These are phyloP conservation scores for Trichoderma harzianum DNA, from an alignment of 2,329 filamentous ascomycete species.

Conservation along the genomic window DNA sequence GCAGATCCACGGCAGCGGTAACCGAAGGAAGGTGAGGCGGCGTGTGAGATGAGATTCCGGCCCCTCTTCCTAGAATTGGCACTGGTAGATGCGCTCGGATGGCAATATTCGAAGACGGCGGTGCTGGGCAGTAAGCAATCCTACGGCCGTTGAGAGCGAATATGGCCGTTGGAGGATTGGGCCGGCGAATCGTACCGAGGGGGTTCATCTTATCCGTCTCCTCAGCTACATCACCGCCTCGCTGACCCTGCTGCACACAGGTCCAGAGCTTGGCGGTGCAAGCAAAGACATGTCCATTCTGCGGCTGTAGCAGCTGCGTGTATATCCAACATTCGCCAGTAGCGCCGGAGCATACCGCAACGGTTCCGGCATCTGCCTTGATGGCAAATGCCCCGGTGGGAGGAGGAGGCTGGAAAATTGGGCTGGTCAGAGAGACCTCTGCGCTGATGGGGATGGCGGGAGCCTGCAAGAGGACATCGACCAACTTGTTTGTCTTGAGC, in stretches of 20 bases:
- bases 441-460: constrained; percentile 59
- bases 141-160: constrained; percentile 68
- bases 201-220: constrained; percentile 43
- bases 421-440: constrained; percentile 53
- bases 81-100: constrained; percentile 64
- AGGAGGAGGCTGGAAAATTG: constrained; percentile 63
- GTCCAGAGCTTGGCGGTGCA: constrained; percentile 95
- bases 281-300: constrained; percentile 47
- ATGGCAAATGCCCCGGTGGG: constrained; percentile 72
- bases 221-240: constrained; percentile 42
- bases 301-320: constrained; percentile 44
- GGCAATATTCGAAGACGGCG: constrained; percentile 67
- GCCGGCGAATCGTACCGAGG: constrained; percentile 36
- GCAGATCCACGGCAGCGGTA: constrained; percentile 68
- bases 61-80: constrained; percentile 50
- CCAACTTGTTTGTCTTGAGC: constrained; percentile 65
- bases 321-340: constrained; percentile 89
- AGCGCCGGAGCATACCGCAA: constrained; percentile 73
- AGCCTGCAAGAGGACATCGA: constrained; percentile 72
- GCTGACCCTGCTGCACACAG: constrained; percentile 62
- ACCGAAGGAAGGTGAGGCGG: constrained; percentile 34
- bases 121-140: constrained; percentile 73
- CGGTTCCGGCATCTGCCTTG: constrained; percentile 65
- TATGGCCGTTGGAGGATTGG: constrained; percentile 58
- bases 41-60: constrained; percentile 36